Percentiles rank a stretch among this genome's conserved stretches.
These are phyloP conservation scores for Euptelea pleiosperma DNA, from an alignment of 164 flowering plant genomes.

Conservation along the genomic window DNA sequence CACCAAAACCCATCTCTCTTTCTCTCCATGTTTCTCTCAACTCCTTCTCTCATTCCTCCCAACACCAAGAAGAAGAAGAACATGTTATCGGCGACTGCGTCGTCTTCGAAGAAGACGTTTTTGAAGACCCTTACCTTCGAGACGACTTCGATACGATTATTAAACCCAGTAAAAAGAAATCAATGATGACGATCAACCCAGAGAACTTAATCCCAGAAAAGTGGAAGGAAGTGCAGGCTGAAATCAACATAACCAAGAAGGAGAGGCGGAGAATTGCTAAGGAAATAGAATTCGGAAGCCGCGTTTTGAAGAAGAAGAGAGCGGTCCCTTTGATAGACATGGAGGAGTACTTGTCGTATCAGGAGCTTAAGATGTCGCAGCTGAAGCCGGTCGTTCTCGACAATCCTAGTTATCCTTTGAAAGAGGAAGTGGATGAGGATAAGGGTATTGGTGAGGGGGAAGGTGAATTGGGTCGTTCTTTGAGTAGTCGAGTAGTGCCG, in stretches of 20 bases:
- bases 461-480: conserved; percentile 7
- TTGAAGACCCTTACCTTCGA: conserved; percentile 64
- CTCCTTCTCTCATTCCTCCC: conserved; percentile 15
- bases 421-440: conserved; percentile 15
- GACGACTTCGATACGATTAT: conserved; percentile 1
- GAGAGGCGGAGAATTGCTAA: conserved; percentile 66
- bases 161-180: conserved; percentile 17
- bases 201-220: conserved; percentile 67
- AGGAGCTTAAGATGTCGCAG: conserved; percentile 48
- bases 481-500: conserved; percentile 48
- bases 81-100: conserved; percentile 73
- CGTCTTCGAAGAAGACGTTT: conserved; percentile 77
- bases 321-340: conserved; percentile 29
- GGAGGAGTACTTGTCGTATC: conserved; percentile 42
- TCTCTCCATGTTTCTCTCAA: conserved; percentile 15
- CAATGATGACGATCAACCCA: conserved; percentile 13
- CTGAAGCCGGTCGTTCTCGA: conserved; percentile 63
- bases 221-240: conserved; percentile 59
- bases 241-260: conserved; percentile 73
- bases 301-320: conserved; percentile 46
- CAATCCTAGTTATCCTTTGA: conserved; percentile 31
- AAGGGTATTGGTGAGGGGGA: conserved; percentile 11
- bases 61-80: conserved; percentile 36
- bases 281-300: conserved; percentile 48
- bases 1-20: conserved; percentile 12